These are phyloP conservation scores for Monascus purpureus DNA, from an alignment of 495 filamentous ascomycete species.

Conservation along the genomic window DNA sequence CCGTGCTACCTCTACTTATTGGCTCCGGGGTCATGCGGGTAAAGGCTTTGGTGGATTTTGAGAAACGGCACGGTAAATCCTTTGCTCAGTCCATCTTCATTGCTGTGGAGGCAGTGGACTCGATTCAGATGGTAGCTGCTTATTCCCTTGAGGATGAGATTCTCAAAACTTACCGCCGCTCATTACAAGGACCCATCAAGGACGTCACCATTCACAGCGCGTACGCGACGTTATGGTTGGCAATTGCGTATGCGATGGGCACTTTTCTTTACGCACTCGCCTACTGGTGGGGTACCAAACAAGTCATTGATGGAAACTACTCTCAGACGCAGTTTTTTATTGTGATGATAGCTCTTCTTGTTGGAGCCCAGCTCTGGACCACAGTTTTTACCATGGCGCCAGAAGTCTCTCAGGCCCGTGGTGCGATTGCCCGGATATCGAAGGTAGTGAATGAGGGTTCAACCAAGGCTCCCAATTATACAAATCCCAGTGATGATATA, in stretches of 20 bases:
- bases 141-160: slow-evolving; percentile 32
- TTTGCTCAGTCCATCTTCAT: slow-evolving; percentile 37
- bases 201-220: slow-evolving; percentile 34
- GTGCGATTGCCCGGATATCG: slow-evolving; percentile 5
- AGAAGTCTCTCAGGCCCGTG: slow-evolving; percentile 41
- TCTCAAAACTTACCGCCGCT: slow-evolving; percentile 22
- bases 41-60: slow-evolving; percentile 35
- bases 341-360: slow-evolving; percentile 41
- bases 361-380: slow-evolving; percentile 47
- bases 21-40: slow-evolving; percentile 38
- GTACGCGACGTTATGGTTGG: slow-evolving; percentile 23
- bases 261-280: slow-evolving; percentile 48
- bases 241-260: slow-evolving; percentile 26
- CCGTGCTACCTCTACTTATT: slow-evolving; percentile 29
- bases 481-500: not conserved
- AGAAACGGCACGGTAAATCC: slow-evolving; percentile 43
- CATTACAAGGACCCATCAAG: slow-evolving; percentile 26
- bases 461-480: not conserved
- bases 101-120: slow-evolving; percentile 34
- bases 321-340: slow-evolving; percentile 51
- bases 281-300: slow-evolving; percentile 52
- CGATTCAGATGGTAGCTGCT: slow-evolving; percentile 41
- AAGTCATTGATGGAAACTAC: slow-evolving; percentile 42
- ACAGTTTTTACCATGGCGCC: slow-evolving; percentile 54
- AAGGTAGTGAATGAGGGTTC: not conserved